These are phyloP conservation scores for Tuber aestivum DNA, from an alignment of 495 filamentous ascomycete species.

Conservation along the genomic window DNA sequence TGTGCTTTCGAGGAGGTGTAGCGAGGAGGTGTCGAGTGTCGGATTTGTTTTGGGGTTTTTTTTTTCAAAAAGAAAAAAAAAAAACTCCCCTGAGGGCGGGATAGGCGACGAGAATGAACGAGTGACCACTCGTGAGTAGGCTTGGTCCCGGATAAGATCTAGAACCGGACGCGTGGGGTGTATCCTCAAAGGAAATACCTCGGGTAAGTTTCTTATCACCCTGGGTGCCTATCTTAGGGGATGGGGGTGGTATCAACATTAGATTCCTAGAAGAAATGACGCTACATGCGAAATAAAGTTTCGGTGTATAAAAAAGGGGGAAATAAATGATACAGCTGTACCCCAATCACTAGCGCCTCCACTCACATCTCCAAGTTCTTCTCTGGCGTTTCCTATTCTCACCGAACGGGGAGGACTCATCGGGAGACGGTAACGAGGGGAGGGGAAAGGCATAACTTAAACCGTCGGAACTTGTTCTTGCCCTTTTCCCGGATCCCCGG, in stretches of 20 bases:
- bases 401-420: background rate
- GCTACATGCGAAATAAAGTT: background rate
- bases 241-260: background rate
- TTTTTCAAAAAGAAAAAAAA: too few species aligned
- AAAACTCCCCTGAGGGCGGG: too few species aligned
- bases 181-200: background rate
- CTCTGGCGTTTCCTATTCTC: background rate
- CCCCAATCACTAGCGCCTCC: background rate
- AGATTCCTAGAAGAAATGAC: too few species aligned
- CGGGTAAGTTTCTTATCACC: background rate
- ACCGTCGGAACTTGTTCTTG: background rate
- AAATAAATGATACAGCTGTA: background rate
- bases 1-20: background rate
- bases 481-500: background rate
- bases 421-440: background rate
- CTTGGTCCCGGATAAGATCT: background rate
- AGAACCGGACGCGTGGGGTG: background rate
- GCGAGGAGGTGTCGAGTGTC: too few species aligned
- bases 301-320: too few species aligned
- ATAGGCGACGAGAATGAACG: too few species aligned
- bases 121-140: background rate
- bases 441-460: too few species aligned
- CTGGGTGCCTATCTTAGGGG: too few species aligned
- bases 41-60: too few species aligned
- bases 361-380: background rate